Percentiles rank a stretch among this genome's conserved stretches.
These are phyloP conservation scores for Starmerella potacharoeniae DNA, from an alignment of 805 yeast genomes.

Conservation along the genomic window DNA sequence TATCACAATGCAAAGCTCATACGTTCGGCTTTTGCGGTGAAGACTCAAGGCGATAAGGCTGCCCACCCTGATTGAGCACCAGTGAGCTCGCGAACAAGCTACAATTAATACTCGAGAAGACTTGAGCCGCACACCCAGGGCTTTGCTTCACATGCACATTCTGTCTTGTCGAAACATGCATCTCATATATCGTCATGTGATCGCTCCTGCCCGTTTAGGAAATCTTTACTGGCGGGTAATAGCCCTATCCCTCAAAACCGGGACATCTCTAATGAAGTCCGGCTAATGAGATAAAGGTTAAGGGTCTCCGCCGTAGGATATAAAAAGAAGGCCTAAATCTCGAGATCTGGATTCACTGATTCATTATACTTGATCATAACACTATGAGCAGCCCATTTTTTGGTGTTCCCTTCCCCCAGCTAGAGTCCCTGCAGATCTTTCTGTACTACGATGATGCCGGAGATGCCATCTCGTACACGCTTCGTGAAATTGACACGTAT, in stretches of 20 bases:
- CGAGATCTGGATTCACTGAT: neutral
- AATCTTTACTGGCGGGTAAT: neutral
- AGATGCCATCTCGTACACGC: neutral
- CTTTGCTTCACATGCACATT: too few relatives aligned
- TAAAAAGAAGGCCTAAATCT: neutral
- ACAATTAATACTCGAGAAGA: too few relatives aligned
- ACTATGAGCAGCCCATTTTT: neutral
- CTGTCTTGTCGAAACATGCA: too few relatives aligned
- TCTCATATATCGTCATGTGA: neutral
- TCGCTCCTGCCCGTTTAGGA: neutral
- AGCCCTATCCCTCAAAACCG: too few relatives aligned
- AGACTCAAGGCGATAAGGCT: too few relatives aligned
- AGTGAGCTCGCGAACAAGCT: too few relatives aligned
- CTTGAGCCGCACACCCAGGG: too few relatives aligned
- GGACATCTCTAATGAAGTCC: neutral
- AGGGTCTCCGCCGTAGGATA: neutral
- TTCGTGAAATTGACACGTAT: slow-evolving; percentile 4
- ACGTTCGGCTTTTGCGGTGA: too few relatives aligned
- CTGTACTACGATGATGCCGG: slow-evolving; percentile 4
- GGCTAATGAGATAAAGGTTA: neutral
- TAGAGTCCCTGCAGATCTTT: neutral
- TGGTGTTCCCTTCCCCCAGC: neutral
- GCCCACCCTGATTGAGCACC: too few relatives aligned
- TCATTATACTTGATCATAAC: neutral
- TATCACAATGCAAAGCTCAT: too few relatives aligned